A percentile compares a stretch with the other conserved stretches of the same genome.
These are phyloP conservation scores for Pichia heedii DNA, from an alignment of 805 yeast genomes.

Conservation along the genomic window DNA sequence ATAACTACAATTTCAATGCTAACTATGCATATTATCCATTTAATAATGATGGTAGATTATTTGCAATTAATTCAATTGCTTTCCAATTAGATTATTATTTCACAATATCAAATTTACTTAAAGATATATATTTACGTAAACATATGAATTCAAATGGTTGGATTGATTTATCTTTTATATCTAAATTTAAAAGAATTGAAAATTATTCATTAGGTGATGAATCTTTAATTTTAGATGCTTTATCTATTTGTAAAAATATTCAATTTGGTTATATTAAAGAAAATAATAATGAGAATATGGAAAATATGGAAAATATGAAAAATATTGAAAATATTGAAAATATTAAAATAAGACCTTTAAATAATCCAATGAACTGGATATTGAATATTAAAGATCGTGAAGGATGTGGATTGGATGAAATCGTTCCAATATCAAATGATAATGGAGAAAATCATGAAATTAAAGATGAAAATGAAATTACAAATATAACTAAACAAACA, in stretches of 20 bases:
- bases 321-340: background rate
- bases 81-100: conserved; percentile 85
- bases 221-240: conserved; percentile 44
- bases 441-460: conserved; percentile 1
- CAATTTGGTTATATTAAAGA: conserved; percentile 25
- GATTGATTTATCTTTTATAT: conserved; percentile 52
- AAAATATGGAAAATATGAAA: conserved; percentile 26
- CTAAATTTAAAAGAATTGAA: conserved; percentile 69
- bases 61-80: conserved; percentile 19
- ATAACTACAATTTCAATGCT: background rate
- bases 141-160: conserved; percentile 75
- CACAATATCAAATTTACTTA: conserved; percentile 75
- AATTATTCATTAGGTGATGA: conserved; percentile 51
- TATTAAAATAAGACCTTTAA: conserved; percentile 48
- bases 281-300: conserved; percentile 22
- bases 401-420: conserved; percentile 35
- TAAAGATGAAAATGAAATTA: background rate
- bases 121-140: conserved; percentile 74
- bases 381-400: conserved; percentile 44
- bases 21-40: background rate
- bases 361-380: conserved; percentile 60
- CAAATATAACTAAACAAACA: no score
- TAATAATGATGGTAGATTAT: conserved; percentile 7
- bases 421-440: conserved; percentile 2
- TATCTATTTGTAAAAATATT: conserved; percentile 40